A percentile compares a stretch with the other conserved stretches of the same genome.
Evolutionary conservation across 75 land plant genomes (phyloP).

Genomic region (Sequoiadendron giganteum): DNA sequence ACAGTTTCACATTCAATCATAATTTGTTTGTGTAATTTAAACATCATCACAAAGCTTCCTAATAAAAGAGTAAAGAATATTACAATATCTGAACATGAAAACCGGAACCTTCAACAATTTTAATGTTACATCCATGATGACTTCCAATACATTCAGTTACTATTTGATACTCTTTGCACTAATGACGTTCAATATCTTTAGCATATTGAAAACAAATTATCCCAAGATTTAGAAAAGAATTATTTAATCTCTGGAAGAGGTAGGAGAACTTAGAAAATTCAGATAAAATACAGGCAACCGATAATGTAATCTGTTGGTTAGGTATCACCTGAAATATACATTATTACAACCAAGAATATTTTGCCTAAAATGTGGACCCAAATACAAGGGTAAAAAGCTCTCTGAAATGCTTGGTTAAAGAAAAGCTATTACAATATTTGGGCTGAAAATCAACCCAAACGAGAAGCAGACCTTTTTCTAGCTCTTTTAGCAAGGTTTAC

Average conservation of each 20-base stretch:
- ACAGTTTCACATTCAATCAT: neutral
- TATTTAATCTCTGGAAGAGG: neutral
- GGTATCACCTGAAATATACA: neutral
- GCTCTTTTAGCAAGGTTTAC: neutral
- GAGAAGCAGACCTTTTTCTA: neutral
- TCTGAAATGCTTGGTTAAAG: neutral
- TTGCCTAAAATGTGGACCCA: neutral
- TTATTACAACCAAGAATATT: neutral
- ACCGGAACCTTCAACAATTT: neutral
- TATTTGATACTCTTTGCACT: neutral
- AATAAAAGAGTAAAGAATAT: neutral
- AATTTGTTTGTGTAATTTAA: neutral
- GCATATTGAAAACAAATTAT: neutral
- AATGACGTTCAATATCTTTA: neutral
- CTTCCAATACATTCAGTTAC: neutral
- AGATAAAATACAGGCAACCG: neutral
- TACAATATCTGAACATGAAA: neutral
- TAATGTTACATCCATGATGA: neutral
- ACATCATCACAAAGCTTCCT: neutral
- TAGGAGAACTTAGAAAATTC: neutral
- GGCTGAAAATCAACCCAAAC: neutral
- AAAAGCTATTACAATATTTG: neutral
- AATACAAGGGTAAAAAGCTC: neutral
- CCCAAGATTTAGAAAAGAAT: neutral
- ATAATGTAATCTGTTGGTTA: neutral